phyloP scores from a whole-genome alignment of 106 monocot species.

The Allium cepa region DNA sequence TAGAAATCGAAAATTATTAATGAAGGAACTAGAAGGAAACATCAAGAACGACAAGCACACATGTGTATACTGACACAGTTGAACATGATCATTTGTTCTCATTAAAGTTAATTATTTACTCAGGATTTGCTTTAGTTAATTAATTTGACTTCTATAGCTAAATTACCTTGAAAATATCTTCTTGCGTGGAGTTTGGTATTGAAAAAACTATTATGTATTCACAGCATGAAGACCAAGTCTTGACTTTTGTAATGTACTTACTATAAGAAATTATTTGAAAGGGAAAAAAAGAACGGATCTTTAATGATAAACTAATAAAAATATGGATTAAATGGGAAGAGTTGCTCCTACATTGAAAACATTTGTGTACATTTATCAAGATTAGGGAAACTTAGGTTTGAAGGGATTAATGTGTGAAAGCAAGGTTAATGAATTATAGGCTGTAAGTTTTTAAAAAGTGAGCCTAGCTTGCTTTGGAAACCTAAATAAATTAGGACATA shows the following conservation, averaged over 20 bases:
- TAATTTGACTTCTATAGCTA: not conserved
- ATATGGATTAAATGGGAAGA: too few species aligned
- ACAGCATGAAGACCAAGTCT: constrained; percentile 3
- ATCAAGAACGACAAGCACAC: not conserved
- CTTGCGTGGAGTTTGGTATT: not conserved
- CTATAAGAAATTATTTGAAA: constrained; percentile 6
- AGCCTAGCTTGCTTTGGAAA: constrained; percentile 1
- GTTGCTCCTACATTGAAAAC: constrained; percentile 11
- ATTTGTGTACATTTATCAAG: constrained; percentile 24
- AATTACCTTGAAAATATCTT: not conserved
- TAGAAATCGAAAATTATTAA: not conserved
- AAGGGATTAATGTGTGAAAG: constrained; percentile 30
- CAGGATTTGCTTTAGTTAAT: not conserved
- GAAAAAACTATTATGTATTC: not conserved
- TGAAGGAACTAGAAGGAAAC: not conserved
- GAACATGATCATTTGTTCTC: not conserved
- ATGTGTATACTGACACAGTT: constrained; percentile 1
- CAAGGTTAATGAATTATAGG: constrained; percentile 24
- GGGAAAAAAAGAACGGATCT: not conserved
- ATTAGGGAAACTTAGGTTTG: constrained; percentile 29
- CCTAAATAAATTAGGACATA: constrained; percentile 10
- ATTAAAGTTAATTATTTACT: not conserved
- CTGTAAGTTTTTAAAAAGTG: constrained; percentile 27
- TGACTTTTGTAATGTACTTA: not conserved
- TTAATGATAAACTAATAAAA: too few species aligned